phyloP scores from a whole-genome alignment of 768 basidiomycete genomes.

The Podaxis pistillaris region DNA sequence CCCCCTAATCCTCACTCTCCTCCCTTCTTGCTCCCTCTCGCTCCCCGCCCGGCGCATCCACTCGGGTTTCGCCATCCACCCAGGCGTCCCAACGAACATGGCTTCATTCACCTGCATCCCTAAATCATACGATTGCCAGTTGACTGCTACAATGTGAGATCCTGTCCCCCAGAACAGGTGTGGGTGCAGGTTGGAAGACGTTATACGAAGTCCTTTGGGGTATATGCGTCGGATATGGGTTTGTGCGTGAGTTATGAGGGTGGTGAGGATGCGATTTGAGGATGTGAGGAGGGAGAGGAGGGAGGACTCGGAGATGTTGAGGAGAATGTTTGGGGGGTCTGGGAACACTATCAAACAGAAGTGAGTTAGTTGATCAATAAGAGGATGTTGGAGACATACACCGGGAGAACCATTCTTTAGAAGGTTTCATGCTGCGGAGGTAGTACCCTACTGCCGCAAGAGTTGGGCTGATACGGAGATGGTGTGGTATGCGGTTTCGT shows the following conservation, averaged over 20 bases:
- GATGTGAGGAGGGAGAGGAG: constrained; percentile 33
- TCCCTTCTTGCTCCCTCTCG: constrained; percentile 14
- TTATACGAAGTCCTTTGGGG: constrained; percentile 55
- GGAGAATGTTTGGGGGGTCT: constrained; percentile 47
- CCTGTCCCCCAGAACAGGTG: constrained; percentile 54
- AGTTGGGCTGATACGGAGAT: constrained; percentile 3
- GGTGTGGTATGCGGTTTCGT: neutral
- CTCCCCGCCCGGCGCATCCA: constrained; percentile 12
- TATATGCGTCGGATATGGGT: constrained; percentile 53
- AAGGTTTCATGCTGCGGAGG: constrained; percentile 61
- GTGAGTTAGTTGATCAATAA: neutral
- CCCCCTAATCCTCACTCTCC: constrained; percentile 24
- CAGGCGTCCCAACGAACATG: constrained; percentile 54
- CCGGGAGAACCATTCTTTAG: constrained; percentile 46
- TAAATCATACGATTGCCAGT: constrained; percentile 62
- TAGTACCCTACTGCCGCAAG: constrained; percentile 60
- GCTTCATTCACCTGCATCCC: constrained; percentile 64
- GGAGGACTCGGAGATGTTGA: constrained; percentile 60
- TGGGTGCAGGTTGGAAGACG: constrained; percentile 53
- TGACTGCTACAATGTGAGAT: constrained; percentile 55
- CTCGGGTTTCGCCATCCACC: constrained; percentile 41
- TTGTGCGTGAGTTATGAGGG: constrained; percentile 41
- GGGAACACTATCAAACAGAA: constrained; percentile 28
- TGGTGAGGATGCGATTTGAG: constrained; percentile 18
- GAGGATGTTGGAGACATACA: constrained; percentile 23